phyloP scores from a whole-genome alignment of 805 yeast species.

The Monosporozyma yasuniensis region DNA sequence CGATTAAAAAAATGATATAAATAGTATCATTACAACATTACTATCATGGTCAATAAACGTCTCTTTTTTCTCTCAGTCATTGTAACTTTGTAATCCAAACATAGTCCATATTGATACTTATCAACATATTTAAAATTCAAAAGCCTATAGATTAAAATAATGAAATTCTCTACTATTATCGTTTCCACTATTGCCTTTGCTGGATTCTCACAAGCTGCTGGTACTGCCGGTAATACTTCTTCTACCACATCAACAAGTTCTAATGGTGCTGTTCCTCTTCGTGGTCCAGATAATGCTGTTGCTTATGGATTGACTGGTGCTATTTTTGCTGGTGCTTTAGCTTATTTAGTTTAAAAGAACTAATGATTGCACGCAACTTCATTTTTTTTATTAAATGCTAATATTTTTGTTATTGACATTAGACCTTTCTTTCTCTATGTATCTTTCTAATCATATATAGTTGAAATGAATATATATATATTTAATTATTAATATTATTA shows the following conservation, averaged over 20 bases:
- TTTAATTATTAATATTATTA: too few species aligned
- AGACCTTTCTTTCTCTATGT: neutral
- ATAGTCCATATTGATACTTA: neutral
- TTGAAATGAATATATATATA: neutral
- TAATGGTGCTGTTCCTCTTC: constrained; percentile 4
- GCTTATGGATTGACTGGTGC: constrained; percentile 11
- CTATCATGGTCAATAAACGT: neutral
- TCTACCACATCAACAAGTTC: constrained; percentile 2
- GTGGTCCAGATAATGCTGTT: neutral
- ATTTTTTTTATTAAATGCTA: neutral
- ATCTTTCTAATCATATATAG: neutral
- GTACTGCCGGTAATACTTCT: neutral
- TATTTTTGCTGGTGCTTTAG: constrained; percentile 11
- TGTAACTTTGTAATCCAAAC: neutral
- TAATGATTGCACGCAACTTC: neutral
- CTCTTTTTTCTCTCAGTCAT: neutral
- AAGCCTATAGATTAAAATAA: neutral
- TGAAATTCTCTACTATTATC: constrained; percentile 9
- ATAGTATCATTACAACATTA: neutral
- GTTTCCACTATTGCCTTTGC: constrained; percentile 8
- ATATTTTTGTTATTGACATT: neutral
- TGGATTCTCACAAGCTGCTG: constrained; percentile 7
- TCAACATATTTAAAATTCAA: neutral
- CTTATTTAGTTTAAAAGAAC: constrained; percentile 5
- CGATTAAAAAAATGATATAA: neutral